These are phyloP conservation scores for Tulasnella sp. DNA, from an alignment of 768 basidiomycete species.

Conservation along the genomic window DNA sequence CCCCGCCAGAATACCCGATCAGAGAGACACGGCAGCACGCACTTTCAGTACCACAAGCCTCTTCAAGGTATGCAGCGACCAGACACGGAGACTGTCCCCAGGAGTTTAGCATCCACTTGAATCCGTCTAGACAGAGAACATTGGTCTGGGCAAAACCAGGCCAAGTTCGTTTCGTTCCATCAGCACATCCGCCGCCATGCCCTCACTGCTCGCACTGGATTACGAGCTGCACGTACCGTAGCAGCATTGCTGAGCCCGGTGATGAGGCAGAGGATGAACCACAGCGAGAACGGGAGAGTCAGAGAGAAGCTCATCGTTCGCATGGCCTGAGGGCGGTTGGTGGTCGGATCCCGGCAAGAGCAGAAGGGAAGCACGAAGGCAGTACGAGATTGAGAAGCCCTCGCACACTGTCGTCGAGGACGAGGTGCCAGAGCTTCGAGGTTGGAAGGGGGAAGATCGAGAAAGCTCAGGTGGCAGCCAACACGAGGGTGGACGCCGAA, in stretches of 20 bases:
- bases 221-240: no score
- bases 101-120: slow-evolving; percentile 25
- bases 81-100: not conserved
- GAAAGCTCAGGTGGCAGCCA: not conserved
- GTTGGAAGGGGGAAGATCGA: not conserved
- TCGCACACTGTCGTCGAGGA: not conserved
- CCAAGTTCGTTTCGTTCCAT: not conserved
- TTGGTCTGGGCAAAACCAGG: not conserved
- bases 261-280: not conserved
- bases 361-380: not conserved
- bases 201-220: not conserved
- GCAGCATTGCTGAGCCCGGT: not conserved
- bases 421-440: not conserved
- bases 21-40: not conserved
- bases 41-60: slow-evolving; percentile 20
- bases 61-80: slow-evolving; percentile 21
- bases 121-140: not conserved
- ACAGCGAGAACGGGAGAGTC: not conserved
- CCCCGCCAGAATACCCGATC: no score
- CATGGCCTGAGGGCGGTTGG: not conserved
- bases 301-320: not conserved
- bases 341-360: not conserved
- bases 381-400: not conserved
- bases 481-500: no score
- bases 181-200: not conserved